phyloP scores from a whole-genome alignment of 2,329 filamentous ascomycete genomes.

The Fusarium haematococcum region DNA sequence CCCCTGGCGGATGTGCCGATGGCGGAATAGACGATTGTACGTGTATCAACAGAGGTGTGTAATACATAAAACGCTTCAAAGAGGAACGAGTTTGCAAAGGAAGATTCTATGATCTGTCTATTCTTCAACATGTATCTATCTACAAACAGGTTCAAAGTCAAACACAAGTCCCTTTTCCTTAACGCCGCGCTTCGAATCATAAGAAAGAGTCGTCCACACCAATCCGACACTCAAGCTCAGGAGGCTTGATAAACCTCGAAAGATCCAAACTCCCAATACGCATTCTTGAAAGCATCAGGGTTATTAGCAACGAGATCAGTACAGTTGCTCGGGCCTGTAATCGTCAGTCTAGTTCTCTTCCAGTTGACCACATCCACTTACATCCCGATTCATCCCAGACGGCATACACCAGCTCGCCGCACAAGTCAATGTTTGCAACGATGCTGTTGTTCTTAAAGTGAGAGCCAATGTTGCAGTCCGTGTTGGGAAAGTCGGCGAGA shows the following conservation, averaged over 20 bases:
- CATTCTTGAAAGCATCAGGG: constrained; percentile 66
- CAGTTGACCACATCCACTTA: constrained; percentile 35
- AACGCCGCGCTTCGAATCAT: constrained; percentile 40
- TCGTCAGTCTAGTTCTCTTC: neutral
- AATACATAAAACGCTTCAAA: constrained; percentile 32
- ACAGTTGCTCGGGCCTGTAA: constrained; percentile 65
- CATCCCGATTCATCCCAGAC: constrained; percentile 61
- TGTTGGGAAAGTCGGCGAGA: constrained; percentile 73
- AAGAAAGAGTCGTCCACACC: neutral
- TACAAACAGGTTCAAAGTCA: neutral
- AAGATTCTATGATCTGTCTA: constrained; percentile 17
- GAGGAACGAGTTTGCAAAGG: constrained; percentile 26
- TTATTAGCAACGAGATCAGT: constrained; percentile 68
- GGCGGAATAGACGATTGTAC: constrained; percentile 21
- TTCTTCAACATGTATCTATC: constrained; percentile 9
- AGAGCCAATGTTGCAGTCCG: constrained; percentile 67
- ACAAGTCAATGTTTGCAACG: constrained; percentile 74
- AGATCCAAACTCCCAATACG: constrained; percentile 73
- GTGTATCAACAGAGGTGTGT: constrained; percentile 35
- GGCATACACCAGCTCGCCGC: constrained; percentile 66
- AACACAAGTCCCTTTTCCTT: neutral
- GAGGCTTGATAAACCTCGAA: constrained; percentile 67
- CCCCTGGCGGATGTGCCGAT: constrained; percentile 7
- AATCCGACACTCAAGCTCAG: constrained; percentile 16
- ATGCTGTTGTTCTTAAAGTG: constrained; percentile 76